Percentiles rank a stretch among this genome's conserved stretches.
phyloP scores from a whole-genome alignment of 805 yeast genomes.

The Zygoascus bituminiphila region DNA sequence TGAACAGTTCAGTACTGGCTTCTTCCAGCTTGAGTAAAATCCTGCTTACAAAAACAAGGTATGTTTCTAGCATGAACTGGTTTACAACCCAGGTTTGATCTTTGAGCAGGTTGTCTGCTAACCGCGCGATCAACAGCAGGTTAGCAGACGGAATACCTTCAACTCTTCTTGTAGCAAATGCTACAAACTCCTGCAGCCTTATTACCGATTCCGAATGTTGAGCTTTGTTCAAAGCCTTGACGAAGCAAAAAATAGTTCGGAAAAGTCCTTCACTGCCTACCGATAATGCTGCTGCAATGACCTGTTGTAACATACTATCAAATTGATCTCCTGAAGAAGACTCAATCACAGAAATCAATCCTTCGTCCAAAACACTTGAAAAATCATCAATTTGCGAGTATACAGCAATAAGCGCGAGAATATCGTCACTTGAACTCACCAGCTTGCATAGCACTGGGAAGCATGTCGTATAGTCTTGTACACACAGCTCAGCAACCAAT shows the following conservation, averaged over 20 bases:
- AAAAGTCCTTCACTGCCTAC: background rate
- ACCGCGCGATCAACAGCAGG: background rate
- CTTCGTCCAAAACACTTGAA: background rate
- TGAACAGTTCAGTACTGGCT: background rate
- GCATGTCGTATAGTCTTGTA: background rate
- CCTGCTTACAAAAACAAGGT: slow-evolving; percentile 35
- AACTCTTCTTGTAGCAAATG: background rate
- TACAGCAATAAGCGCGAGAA: background rate
- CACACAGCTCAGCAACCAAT: background rate
- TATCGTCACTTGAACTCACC: background rate
- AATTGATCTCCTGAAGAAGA: background rate
- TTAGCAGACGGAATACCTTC: background rate
- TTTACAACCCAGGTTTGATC: slow-evolving; percentile 50
- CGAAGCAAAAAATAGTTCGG: background rate
- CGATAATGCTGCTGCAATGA: background rate
- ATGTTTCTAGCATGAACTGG: slow-evolving; percentile 58
- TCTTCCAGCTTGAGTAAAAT: slow-evolving; percentile 10
- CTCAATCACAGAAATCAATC: background rate
- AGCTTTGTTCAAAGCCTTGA: background rate
- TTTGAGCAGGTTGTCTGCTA: slow-evolving; percentile 28
- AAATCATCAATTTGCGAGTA: background rate
- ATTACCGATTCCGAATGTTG: background rate
- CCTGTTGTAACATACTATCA: background rate
- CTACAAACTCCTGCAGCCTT: background rate
- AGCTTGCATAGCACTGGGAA: slow-evolving; percentile 1